Evolutionary conservation across 1,284 basidiomycete genomes (phyloP), one percentile per base, ranked within the genome.

Genomic region (Heterobasidion irregulare): DNA sequence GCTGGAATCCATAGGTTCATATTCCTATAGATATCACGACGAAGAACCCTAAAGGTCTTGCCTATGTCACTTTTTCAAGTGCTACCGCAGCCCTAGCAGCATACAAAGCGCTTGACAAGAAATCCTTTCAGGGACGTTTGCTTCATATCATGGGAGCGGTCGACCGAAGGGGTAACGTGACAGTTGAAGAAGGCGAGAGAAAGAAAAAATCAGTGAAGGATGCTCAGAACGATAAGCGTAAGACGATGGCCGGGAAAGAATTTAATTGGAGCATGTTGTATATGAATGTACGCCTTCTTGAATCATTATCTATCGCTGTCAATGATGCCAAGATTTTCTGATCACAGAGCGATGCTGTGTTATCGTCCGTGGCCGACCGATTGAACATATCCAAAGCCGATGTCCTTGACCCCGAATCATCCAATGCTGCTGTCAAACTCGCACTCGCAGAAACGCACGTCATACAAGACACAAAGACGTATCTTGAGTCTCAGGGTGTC

Each of bases 261-360:
- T 95, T 98, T 66, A 97, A 96, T 70, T 99, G 96, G 96, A 87
- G 86, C 48, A 91, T 93, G 77, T 70, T 98, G 58, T 98, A 96
- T 67, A 96, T 98, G 93, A 98, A 97, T 76, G 94, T 94, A 73
- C 57, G 55, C 53, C 47, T 26, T 55, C 56, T 47, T 6, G 12
- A 53, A 47, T 48, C 16, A 9, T 43, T 16, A 60, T 58, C 61
- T 63, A 57, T 56, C 62, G 19, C 12, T 26, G 47, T 51, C 57
- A 12, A 44, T 26, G 6, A 26, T 26, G 26, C 26, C 6, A 5
- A 26, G 26, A 26, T 26, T 5, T 5, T 26, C 26, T 26, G 26
- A 26, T 13, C 43, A 15, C 65, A 96, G 93, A 89, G 88, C 61
- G 71, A 73, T 49, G 71, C 71, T 1, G 71, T 73, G 2, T 63